Percentiles rank a stretch among this genome's conserved stretches.
These are phyloP conservation scores for Globisporangium lucens DNA, from an alignment of 352 stramenopile species.

Conservation along the genomic window DNA sequence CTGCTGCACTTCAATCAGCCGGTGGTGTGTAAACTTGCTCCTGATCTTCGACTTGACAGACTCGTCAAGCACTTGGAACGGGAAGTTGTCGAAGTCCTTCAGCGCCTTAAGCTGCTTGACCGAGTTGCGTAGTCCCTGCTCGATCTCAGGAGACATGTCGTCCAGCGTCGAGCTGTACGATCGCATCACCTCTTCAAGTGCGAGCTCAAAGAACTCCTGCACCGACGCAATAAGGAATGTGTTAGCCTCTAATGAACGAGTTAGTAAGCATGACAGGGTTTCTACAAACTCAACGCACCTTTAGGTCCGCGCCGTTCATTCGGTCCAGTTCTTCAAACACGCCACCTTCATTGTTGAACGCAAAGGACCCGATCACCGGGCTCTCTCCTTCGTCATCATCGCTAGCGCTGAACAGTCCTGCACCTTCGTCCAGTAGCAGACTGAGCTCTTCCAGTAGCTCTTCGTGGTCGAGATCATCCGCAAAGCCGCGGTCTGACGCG, in stretches of 20 bases:
- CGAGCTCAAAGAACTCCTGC: slow-evolving; percentile 69
- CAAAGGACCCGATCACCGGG: slow-evolving; percentile 48
- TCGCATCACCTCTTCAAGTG: slow-evolving; percentile 56
- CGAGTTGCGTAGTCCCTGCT: slow-evolving; percentile 41
- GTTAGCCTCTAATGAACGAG: no score
- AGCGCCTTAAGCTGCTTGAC: slow-evolving; percentile 47
- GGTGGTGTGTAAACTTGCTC: slow-evolving; percentile 54
- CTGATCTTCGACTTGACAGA: slow-evolving; percentile 32
- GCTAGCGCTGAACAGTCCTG: slow-evolving; percentile 34
- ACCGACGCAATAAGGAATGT: not conserved
- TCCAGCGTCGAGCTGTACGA: slow-evolving; percentile 51
- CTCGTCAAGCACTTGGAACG: slow-evolving; percentile 52
- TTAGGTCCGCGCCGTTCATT: slow-evolving; percentile 70
- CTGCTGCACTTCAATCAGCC: slow-evolving; percentile 62
- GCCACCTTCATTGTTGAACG: slow-evolving; percentile 52
- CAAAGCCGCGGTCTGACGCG: slow-evolving; percentile 14
- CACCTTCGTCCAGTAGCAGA: slow-evolving; percentile 51
- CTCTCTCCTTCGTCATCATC: slow-evolving; percentile 29
- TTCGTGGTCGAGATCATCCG: slow-evolving; percentile 22
- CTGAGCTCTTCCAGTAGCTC: slow-evolving; percentile 43
- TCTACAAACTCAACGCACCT: slow-evolving; percentile 28
- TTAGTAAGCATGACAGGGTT: no score
- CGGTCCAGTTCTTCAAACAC: slow-evolving; percentile 62
- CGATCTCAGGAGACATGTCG: slow-evolving; percentile 50
- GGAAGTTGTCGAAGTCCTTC: slow-evolving; percentile 43